Evolutionary conservation across 768 basidiomycete species (phyloP).

Genomic region (Tricholoma saponaceum): DNA sequence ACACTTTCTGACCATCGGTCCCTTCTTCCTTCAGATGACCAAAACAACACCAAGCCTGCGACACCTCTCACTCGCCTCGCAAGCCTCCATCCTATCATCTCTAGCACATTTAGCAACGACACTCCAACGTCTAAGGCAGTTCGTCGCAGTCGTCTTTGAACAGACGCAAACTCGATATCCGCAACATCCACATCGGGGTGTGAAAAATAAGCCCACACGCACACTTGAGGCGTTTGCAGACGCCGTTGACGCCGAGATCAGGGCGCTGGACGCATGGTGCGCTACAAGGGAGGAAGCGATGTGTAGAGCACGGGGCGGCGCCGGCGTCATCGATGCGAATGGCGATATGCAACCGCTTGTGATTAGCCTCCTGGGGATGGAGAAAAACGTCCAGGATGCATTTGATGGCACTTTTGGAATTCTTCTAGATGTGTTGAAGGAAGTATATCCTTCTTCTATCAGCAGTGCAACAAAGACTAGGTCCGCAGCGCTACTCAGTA

Average conservation of each 20-base stretch:
- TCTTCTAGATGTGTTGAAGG: conserved; percentile 45
- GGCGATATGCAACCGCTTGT: conserved; percentile 36
- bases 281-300: conserved; percentile 64
- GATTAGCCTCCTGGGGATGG: conserved; percentile 63
- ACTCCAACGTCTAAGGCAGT: conserved; percentile 58
- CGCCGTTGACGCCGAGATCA: conserved; percentile 60
- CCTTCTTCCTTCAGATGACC: conserved; percentile 35
- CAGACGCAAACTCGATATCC: conserved; percentile 20
- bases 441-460: conserved; percentile 20
- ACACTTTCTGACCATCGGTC: not conserved
- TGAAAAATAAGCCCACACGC: conserved; percentile 28
- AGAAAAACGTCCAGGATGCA: conserved; percentile 51
- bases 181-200: conserved; percentile 5
- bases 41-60: conserved; percentile 53
- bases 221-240: conserved; percentile 84
- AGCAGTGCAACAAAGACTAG: conserved; percentile 17
- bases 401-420: conserved; percentile 59
- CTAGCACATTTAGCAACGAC: conserved; percentile 60
- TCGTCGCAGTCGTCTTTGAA: conserved; percentile 47
- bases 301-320: conserved; percentile 51
- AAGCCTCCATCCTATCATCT: conserved; percentile 57
- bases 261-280: conserved; percentile 65
- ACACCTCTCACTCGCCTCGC: conserved; percentile 65
- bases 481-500: conserved; percentile 50
- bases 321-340: conserved; percentile 5